phyloP scores from a whole-genome alignment of 2,329 filamentous ascomycete genomes.

The Diaporthe humulicola region DNA sequence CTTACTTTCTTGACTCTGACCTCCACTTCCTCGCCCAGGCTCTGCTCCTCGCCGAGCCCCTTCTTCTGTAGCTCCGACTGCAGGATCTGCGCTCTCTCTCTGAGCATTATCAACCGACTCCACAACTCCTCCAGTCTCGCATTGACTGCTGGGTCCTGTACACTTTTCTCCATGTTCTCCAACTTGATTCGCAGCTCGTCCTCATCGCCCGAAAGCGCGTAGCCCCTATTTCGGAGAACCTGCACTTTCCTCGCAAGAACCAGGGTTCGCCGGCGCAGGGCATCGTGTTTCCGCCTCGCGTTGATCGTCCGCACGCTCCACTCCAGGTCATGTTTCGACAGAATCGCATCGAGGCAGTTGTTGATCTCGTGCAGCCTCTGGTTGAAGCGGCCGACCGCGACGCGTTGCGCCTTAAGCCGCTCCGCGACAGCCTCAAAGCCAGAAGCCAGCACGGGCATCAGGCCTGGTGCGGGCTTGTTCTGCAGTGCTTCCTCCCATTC shows the following conservation, averaged over 20 bases:
- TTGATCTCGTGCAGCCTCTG: constrained; percentile 84
- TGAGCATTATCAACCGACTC: constrained; percentile 82
- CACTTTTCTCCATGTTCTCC: constrained; percentile 74
- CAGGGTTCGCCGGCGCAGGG: constrained; percentile 79
- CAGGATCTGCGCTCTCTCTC: constrained; percentile 79
- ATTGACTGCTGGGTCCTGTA: constrained; percentile 80
- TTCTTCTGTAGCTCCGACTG: constrained; percentile 81
- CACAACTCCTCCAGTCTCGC: constrained; percentile 88
- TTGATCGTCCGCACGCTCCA: constrained; percentile 81
- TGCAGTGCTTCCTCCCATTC: constrained; percentile 89
- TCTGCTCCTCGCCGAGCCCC: constrained; percentile 66
- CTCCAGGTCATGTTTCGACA: constrained; percentile 82
- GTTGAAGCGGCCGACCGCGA: constrained; percentile 78
- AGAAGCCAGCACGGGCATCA: constrained; percentile 81
- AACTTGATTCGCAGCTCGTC: constrained; percentile 83
- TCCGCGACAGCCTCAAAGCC: constrained; percentile 81
- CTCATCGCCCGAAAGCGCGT: constrained; percentile 83
- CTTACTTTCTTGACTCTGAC: constrained; percentile 80
- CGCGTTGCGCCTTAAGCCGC: constrained; percentile 79
- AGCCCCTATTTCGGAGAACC: constrained; percentile 84
- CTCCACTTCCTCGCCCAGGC: constrained; percentile 78
- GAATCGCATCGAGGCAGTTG: constrained; percentile 76
- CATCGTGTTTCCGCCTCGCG: constrained; percentile 78
- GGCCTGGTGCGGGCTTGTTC: constrained; percentile 81
- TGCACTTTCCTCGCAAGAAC: constrained; percentile 84